A percentile compares a stretch with the other conserved stretches of the same genome.
phyloP scores from a whole-genome alignment of 2,329 filamentous ascomycete species.

The Claviceps quebecensis region DNA sequence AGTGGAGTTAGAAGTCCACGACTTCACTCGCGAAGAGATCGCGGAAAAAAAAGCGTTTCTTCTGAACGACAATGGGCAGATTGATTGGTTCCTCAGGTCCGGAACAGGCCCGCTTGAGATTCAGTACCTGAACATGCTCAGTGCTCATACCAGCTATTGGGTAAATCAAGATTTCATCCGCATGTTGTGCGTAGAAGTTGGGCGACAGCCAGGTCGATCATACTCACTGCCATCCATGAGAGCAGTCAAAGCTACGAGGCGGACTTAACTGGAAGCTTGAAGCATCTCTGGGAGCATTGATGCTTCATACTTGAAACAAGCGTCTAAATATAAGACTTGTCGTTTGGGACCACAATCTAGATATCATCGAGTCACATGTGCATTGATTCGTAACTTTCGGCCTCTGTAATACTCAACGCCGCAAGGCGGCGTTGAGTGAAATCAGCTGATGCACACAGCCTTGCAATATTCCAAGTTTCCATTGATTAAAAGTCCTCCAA shows the following conservation, averaged over 20 bases:
- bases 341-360: background rate
- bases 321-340: background rate
- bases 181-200: slow-evolving; percentile 79
- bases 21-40: slow-evolving; percentile 84
- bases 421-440: background rate
- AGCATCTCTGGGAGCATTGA: background rate
- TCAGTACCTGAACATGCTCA: slow-evolving; percentile 93
- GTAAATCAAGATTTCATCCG: slow-evolving; percentile 73
- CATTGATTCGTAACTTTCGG: background rate
- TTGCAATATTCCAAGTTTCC: background rate
- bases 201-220: slow-evolving; percentile 54
- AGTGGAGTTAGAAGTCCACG: slow-evolving; percentile 88
- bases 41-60: slow-evolving; percentile 78
- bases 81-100: slow-evolving; percentile 78
- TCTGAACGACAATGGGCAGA: slow-evolving; percentile 91
- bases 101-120: slow-evolving; percentile 82
- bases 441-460: background rate
- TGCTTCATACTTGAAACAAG: background rate
- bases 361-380: background rate
- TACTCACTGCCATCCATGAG: slow-evolving; percentile 43
- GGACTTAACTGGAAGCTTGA: slow-evolving; percentile 12
- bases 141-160: slow-evolving; percentile 94
- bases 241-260: slow-evolving; percentile 39
- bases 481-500: slow-evolving; percentile 21
- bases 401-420: background rate